Evolutionary conservation across 2,329 filamentous ascomycete genomes (phyloP).

Genomic region (Pseudogymnoascus sp.): DNA sequence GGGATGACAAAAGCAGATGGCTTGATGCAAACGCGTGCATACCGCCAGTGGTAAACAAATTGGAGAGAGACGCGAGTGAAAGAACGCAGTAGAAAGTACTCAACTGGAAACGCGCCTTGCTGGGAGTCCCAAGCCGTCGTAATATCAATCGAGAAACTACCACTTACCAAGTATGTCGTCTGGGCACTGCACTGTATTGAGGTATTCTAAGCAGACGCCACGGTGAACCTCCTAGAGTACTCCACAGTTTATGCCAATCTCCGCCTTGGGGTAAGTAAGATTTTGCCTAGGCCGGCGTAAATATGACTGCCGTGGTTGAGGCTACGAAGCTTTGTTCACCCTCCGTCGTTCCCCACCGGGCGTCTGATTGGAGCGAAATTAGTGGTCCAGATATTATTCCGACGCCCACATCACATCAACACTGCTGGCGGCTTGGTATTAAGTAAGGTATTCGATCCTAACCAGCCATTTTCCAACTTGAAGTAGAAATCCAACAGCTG

Average conservation of each 20-base stretch:
- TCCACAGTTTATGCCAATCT: not conserved
- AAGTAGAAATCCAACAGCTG: not conserved
- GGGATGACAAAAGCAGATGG: not conserved
- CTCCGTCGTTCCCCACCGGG: not conserved
- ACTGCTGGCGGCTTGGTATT: conserved; percentile 3
- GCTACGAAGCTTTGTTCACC: not conserved
- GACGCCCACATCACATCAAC: not conserved
- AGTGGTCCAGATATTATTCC: conserved; percentile 1
- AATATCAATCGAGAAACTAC: not conserved
- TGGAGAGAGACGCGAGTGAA: not conserved
- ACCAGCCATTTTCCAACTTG: conserved; percentile 6
- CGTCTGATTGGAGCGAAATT: conserved; percentile 9
- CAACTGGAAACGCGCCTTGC: not conserved
- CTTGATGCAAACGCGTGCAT: conserved; percentile 2
- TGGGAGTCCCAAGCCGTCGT: not conserved
- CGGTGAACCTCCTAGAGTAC: not conserved
- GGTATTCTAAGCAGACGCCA: not conserved
- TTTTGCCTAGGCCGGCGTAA: not conserved
- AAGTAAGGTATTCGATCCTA: not conserved
- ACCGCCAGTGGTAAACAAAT: not conserved
- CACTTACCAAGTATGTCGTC: not conserved
- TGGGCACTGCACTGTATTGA: not conserved
- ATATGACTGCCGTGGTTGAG: not conserved
- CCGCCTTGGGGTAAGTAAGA: not conserved
- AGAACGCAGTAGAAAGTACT: not conserved